A percentile compares a stretch with the other conserved stretches of the same genome.
Evolutionary conservation across 768 basidiomycete species (phyloP).

Genomic region (Rhodotorula diobovata): DNA sequence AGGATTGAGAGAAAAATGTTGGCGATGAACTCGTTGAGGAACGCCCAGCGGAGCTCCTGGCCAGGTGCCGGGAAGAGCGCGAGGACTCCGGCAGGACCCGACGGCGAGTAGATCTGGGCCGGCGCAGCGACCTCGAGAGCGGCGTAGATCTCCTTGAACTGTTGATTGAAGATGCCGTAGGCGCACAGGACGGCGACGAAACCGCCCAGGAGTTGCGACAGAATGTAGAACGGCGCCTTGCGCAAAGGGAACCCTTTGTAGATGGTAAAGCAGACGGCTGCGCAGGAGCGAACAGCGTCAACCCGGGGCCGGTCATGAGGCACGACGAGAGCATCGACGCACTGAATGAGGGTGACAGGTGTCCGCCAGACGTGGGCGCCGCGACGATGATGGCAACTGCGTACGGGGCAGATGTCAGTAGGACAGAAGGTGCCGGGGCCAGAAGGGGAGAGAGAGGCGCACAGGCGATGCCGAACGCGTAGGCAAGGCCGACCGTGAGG

Average conservation of each 20-base stretch:
- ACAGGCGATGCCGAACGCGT: slow-evolving; percentile 57
- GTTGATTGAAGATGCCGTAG: slow-evolving; percentile 61
- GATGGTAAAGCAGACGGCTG: slow-evolving; percentile 59
- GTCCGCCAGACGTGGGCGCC: slow-evolving; percentile 55
- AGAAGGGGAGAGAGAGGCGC: neutral
- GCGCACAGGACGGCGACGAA: slow-evolving; percentile 61
- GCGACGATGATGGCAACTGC: slow-evolving; percentile 56
- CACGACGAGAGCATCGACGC: neutral
- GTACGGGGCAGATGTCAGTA: neutral
- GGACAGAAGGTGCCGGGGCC: neutral
- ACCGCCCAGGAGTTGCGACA: slow-evolving; percentile 63
- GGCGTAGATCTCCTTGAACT: slow-evolving; percentile 46
- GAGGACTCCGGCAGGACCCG: slow-evolving; percentile 31
- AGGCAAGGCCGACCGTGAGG: slow-evolving; percentile 59
- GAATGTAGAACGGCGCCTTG: slow-evolving; percentile 73
- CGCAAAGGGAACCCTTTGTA: slow-evolving; percentile 72
- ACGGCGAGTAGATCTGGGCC: neutral
- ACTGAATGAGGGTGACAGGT: slow-evolving; percentile 65
- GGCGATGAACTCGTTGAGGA: slow-evolving; percentile 37
- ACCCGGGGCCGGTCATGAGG: neutral
- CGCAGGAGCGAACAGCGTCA: neutral
- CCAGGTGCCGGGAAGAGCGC: slow-evolving; percentile 21
- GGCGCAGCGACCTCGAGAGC: neutral
- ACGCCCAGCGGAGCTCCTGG: slow-evolving; percentile 16
- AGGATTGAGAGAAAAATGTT: slow-evolving; percentile 39